phyloP scores from a whole-genome alignment of 2,329 filamentous ascomycete genomes.

The Rhynchosporium agropyri region DNA sequence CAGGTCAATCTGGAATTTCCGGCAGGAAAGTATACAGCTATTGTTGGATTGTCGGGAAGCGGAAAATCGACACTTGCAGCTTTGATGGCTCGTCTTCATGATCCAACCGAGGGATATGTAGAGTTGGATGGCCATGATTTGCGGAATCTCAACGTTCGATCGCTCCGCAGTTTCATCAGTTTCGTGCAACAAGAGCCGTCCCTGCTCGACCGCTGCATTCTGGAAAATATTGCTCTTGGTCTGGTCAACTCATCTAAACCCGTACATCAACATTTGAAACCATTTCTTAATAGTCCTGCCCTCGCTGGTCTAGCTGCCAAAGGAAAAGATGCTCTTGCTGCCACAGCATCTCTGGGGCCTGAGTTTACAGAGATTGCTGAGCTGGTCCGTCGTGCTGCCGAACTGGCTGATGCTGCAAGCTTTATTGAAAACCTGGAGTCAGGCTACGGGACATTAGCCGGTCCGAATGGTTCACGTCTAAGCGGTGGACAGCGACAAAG shows the following conservation, averaged over 20 bases:
- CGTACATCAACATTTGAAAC: conserved; percentile 44
- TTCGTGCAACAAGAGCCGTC: conserved; percentile 59
- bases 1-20: conserved; percentile 39
- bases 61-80: conserved; percentile 60
- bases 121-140: conserved; percentile 27
- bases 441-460: conserved; percentile 31
- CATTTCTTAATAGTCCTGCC: conserved; percentile 45
- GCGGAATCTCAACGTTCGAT: conserved; percentile 24
- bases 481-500: conserved; percentile 80
- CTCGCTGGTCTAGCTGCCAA: conserved; percentile 49
- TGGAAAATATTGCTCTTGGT: conserved; percentile 34
- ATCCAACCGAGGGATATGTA: conserved; percentile 46
- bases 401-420: conserved; percentile 49
- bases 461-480: conserved; percentile 49
- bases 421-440: conserved; percentile 15
- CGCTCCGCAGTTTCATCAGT: conserved; percentile 48
- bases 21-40: conserved; percentile 49
- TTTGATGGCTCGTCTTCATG: conserved; percentile 60
- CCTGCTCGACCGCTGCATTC: conserved; percentile 54
- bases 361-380: conserved; percentile 40
- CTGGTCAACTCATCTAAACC: conserved; percentile 46
- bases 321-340: conserved; percentile 43
- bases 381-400: conserved; percentile 48
- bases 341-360: neutral
- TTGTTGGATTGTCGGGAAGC: conserved; percentile 61